These are phyloP conservation scores for Populus ilicifolia DNA, from an alignment of 345 rosid species.

Conservation along the genomic window DNA sequence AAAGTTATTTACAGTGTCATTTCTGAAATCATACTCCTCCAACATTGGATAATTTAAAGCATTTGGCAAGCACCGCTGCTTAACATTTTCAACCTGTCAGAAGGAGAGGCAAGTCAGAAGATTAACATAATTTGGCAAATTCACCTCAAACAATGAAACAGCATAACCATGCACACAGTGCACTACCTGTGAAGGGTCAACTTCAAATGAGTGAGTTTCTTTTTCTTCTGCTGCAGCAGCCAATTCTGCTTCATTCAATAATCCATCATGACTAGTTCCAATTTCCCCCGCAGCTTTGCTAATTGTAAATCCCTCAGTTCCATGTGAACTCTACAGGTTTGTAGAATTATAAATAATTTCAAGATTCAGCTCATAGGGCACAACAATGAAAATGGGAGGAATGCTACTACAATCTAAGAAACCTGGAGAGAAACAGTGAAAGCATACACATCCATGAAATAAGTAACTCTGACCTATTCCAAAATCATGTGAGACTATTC, in stretches of 20 bases:
- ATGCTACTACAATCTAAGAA: neutral
- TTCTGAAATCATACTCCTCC: slow-evolving; percentile 95
- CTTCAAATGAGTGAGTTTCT: slow-evolving; percentile 87
- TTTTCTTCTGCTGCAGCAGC: slow-evolving; percentile 94
- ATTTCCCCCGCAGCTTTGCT: slow-evolving; percentile 77
- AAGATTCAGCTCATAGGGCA: neutral
- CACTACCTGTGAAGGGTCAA: slow-evolving; percentile 80
- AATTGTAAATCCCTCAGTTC: slow-evolving; percentile 57
- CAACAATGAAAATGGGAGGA: neutral
- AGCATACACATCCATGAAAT: neutral
- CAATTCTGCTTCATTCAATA: slow-evolving; percentile 79
- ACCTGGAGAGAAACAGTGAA: neutral
- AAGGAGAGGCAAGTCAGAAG: neutral
- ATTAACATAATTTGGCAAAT: neutral
- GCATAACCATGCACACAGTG: too few species aligned
- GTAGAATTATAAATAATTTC: neutral
- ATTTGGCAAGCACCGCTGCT: slow-evolving; percentile 97
- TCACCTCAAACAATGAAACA: neutral
- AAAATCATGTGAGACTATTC: too few species aligned
- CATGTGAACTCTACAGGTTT: slow-evolving; percentile 38
- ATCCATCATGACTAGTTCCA: slow-evolving; percentile 53
- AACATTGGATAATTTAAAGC: slow-evolving; percentile 96
- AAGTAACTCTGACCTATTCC: too few species aligned
- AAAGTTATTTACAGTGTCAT: slow-evolving; percentile 57
- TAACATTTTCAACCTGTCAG: slow-evolving; percentile 87